Evolutionary conservation across 2,329 filamentous ascomycete species (phyloP), one percentile per base, ranked within the genome.

Genomic region (Lachnellula willkommii): DNA sequence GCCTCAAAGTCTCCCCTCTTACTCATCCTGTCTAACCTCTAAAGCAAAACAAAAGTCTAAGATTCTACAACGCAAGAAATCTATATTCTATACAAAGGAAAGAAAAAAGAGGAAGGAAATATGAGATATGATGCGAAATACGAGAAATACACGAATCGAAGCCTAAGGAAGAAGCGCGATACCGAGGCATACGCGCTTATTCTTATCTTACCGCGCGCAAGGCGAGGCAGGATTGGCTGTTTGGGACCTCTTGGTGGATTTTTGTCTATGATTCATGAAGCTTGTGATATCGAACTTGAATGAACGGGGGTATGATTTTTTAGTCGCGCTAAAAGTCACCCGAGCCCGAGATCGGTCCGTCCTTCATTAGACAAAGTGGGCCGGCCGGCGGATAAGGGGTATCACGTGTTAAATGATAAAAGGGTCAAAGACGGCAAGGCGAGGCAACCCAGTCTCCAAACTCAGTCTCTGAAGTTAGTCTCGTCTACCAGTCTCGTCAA

Each of bases 1-100:
- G 77, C 75, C 47, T 79, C 79, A 63, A 88, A 78, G 73, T 89
- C 88, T 42, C 88, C 84, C 67, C 82, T 80, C 73, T 86, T 55
- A 49, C 65, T 65, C 66, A 68, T 68, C 43, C 40, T 64, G 50
- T 54, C n/a, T 55, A 48, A 39, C 9, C n/a, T 9, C 7, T 12
- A 32, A 3, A 32, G 9, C 3, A 32, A 32, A 32, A 32, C 11
- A 8, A 47, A 47, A 47, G 15, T 47, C 45, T 47, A 47, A 49
- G 20, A 48, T 22, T 63, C 50, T 59, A 63, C 45, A 20, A 46
- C 6, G 28, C 4, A 35, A 47, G 17, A 43, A 46, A 51, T 54
- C 50, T 48, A 52, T 45, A 35, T 4, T 50, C 28, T 43, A 50
- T 50, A 43, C 26, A 50, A 55, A 22, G 43, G 35, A 49, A 53